Evolutionary conservation across 2,329 filamentous ascomycete genomes (phyloP), one percentile per base, ranked within the genome.

Genomic region (Ceratocystis smalleyi): DNA sequence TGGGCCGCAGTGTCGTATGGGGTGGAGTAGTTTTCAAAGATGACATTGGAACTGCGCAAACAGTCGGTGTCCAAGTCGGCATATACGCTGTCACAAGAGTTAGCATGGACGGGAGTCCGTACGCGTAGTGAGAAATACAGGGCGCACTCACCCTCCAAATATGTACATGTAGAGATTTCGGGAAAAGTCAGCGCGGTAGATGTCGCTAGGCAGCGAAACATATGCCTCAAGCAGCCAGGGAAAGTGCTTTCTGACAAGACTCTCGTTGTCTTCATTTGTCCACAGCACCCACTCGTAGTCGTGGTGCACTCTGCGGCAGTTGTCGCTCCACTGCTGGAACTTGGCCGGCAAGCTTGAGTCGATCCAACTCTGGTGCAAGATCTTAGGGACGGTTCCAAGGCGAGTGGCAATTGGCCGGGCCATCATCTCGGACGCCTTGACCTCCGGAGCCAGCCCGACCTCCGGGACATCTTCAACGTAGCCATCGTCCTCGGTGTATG

Each of bases 221-320:
- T 71, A 74, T 24, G 69, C 69, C 10, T 70, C 67, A 55, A 70
- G 64, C 47, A 74, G 66, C 71, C 69, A 73, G 0, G 73, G 72
- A 62, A 73, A 73, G 62, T 71, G 69, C 61, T 64, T 70, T 51
- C 69, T 64, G 10, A 74, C 72, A 45, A 74, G 68, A n/a, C 68
- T 67, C 47, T 72, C 68, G 66, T 74, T 74, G 61, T 74, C 72
- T 45, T 73, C 69, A 60, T 74, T 72, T 3, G 73, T 74, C 72
- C 72, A 74, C 15, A 74, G 65, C 27, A 74, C 72, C 70, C 71
- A 74, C 65, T 74, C 72, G 69, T 72, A 74, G 60, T 72, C 70
- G 5, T 68, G 67, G 59, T 74, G 72, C 55, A 68, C 66, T 51
- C 65, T 45, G 15, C 72, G 69, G 63, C 73, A 74, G 2, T 66